Evolutionary conservation across 495 filamentous ascomycete species (phyloP).

Genomic region (Trichoderma asperelloides): DNA sequence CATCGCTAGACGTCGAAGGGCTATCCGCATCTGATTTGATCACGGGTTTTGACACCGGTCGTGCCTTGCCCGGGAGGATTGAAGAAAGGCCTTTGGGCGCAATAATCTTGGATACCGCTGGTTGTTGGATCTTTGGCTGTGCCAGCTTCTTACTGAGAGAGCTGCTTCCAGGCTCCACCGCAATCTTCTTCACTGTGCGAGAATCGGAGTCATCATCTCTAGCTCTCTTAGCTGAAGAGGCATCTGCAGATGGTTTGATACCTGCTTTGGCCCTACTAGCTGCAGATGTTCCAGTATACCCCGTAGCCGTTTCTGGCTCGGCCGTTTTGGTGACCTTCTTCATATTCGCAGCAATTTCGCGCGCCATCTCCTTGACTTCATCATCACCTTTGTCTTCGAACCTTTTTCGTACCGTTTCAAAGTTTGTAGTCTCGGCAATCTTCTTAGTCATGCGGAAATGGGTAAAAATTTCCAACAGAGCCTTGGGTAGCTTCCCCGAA

Average conservation of each 20-base stretch:
- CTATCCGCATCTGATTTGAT: slow-evolving; percentile 21
- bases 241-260: slow-evolving; percentile 16
- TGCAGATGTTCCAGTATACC: slow-evolving; percentile 9
- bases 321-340: slow-evolving; percentile 12
- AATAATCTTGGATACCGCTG: slow-evolving; percentile 18
- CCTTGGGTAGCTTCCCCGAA: slow-evolving; percentile 51
- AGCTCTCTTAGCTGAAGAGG: slow-evolving; percentile 20
- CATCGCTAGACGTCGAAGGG: slow-evolving; percentile 10
- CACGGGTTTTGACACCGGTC: slow-evolving; percentile 22
- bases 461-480: slow-evolving; percentile 53
- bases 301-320: slow-evolving; percentile 9
- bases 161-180: slow-evolving; percentile 19
- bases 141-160: slow-evolving; percentile 13
- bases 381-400: slow-evolving; percentile 60
- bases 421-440: slow-evolving; percentile 55
- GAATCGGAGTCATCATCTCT: slow-evolving; percentile 32
- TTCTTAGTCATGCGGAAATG: slow-evolving; percentile 48
- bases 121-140: slow-evolving; percentile 15
- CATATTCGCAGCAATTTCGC: slow-evolving; percentile 10
- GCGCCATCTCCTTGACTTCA: slow-evolving; percentile 38
- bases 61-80: slow-evolving; percentile 28
- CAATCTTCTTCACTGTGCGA: slow-evolving; percentile 31
- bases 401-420: slow-evolving; percentile 52
- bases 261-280: slow-evolving; percentile 8
- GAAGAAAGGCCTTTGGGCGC: slow-evolving; percentile 15